phyloP scores from a whole-genome alignment of 2,329 filamentous ascomycete genomes.

The Mollisia scopiformis region DNA sequence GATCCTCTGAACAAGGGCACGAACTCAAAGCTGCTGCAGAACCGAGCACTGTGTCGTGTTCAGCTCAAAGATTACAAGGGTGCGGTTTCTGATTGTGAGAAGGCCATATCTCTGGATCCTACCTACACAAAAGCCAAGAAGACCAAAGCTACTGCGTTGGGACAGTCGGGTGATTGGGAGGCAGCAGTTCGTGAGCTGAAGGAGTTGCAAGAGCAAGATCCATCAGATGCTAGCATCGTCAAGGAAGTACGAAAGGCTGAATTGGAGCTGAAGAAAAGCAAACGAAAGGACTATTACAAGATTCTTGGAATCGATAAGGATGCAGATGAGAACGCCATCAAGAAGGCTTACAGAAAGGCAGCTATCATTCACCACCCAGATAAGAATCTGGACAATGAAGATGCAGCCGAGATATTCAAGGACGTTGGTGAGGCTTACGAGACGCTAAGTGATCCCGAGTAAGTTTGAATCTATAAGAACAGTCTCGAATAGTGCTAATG shows the following conservation, averaged over 20 bases:
- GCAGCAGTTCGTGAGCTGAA: constrained; percentile 90
- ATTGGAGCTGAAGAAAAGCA: constrained; percentile 95
- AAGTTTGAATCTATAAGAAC: constrained; percentile 47
- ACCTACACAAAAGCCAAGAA: constrained; percentile 89
- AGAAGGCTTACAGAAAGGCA: constrained; percentile 94
- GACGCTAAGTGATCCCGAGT: constrained; percentile 90
- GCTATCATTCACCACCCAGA: constrained; percentile 95
- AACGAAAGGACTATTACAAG: constrained; percentile 98
- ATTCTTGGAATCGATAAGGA: constrained; percentile 89
- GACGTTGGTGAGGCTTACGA: constrained; percentile 98
- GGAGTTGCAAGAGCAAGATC: constrained; percentile 79
- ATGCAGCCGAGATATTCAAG: constrained; percentile 92
- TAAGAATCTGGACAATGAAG: constrained; percentile 88
- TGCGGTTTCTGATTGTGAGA: constrained; percentile 85
- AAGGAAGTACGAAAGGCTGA: constrained; percentile 91
- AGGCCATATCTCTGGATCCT: constrained; percentile 80
- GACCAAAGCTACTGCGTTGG: constrained; percentile 89
- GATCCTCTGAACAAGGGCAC: constrained; percentile 89
- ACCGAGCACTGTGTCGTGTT: constrained; percentile 83
- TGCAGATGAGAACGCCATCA: constrained; percentile 82
- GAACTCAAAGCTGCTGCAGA: constrained; percentile 93
- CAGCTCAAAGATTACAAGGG: constrained; percentile 82
- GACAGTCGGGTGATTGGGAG: constrained; percentile 87
- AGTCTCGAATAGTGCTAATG: constrained; percentile 39
- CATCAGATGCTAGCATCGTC: constrained; percentile 75